Conservation (phyloP, 768 basidiomycete genomes). For the Agrocybe praecox region DNA sequence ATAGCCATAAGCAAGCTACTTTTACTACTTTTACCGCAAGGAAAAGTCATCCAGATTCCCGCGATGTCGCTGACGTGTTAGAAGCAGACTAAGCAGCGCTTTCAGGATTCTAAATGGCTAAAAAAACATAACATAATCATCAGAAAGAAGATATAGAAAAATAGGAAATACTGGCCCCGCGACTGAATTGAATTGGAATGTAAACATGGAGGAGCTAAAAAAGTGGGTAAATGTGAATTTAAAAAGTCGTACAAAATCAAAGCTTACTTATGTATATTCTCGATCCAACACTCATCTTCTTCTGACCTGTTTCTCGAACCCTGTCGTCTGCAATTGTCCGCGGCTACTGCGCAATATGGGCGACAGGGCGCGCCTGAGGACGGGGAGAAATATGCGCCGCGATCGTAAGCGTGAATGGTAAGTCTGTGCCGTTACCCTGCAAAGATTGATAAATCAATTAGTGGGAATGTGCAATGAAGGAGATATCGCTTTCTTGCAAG, state of each 20-base stretch:
- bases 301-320: not conserved
- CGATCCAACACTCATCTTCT: not conserved
- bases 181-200: no score
- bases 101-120: not conserved
- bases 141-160: not conserved
- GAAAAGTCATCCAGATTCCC: not conserved
- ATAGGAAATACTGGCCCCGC: not conserved
- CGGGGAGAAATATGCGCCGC: not conserved
- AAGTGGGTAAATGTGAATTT: no score
- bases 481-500: slow-evolving; percentile 9
- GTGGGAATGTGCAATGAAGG: not conserved
- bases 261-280: no score
- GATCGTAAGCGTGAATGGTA: not conserved
- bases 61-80: not conserved
- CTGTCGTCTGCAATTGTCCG: no score
- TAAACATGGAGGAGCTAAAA: no score
- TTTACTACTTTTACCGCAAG: no score
- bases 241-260: no score
- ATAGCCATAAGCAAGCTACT: no score
- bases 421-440: not conserved
- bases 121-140: not conserved
- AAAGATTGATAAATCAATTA: not conserved
- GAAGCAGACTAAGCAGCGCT: not conserved
- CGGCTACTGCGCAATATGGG: not conserved
- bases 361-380: not conserved